Conservation (phyloP, 2,329 filamentous ascomycete genomes). For the Neofusicoccum umdonicola region DNA sequence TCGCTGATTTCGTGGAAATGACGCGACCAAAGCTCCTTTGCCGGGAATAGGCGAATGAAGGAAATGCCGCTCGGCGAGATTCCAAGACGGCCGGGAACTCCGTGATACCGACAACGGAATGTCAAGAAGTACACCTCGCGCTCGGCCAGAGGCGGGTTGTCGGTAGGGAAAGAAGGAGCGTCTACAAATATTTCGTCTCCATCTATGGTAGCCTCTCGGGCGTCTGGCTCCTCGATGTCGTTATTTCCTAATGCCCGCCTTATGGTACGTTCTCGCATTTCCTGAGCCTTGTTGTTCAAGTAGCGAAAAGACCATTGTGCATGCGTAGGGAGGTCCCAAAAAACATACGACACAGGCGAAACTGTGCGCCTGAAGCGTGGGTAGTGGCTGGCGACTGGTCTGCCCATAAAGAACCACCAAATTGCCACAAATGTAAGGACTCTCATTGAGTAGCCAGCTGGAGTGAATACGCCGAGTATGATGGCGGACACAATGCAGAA, state of each 20-base stretch:
- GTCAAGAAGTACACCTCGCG: conserved; percentile 22
- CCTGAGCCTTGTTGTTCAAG: conserved; percentile 28
- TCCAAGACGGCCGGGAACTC: conserved; percentile 24
- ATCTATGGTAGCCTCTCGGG: background rate
- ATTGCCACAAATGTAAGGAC: conserved; percentile 34
- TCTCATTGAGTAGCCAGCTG: conserved; percentile 37
- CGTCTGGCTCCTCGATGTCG: background rate
- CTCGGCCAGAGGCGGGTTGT: background rate
- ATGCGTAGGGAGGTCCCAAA: conserved; percentile 41
- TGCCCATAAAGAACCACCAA: conserved; percentile 36
- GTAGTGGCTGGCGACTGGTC: conserved; percentile 34
- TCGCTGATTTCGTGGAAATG: conserved; percentile 27
- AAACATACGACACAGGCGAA: conserved; percentile 35
- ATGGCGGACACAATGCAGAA: conserved; percentile 35
- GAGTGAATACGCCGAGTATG: conserved; percentile 28
- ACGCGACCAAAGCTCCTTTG: conserved; percentile 24
- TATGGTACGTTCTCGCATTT: conserved; percentile 25
- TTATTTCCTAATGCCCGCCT: background rate
- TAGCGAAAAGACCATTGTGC: conserved; percentile 33
- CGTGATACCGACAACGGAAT: conserved; percentile 25
- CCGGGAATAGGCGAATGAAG: conserved; percentile 19
- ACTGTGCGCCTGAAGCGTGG: conserved; percentile 38
- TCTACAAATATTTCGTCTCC: background rate
- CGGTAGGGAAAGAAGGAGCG: conserved; percentile 7
- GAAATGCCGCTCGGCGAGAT: conserved; percentile 26